Conservation (phyloP, 2,329 filamentous ascomycete species). For the Stachybotrys echinatus region DNA sequence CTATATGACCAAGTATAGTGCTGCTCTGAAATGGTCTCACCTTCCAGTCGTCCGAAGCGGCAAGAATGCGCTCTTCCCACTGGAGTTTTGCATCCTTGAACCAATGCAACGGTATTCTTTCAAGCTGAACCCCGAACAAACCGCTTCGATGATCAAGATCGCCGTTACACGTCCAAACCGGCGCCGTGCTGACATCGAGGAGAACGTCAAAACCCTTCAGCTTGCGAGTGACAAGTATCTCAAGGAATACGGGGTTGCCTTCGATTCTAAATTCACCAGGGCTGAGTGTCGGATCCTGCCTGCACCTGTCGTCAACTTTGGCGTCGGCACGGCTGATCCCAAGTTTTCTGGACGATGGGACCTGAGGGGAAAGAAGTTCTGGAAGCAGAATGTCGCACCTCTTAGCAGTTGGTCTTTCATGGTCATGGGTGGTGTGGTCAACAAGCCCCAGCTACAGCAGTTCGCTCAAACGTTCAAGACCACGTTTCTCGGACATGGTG, state of each 20-base stretch:
- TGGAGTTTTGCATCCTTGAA: conserved; percentile 52
- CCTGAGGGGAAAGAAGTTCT: conserved; percentile 72
- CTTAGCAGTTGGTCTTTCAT: conserved; percentile 74
- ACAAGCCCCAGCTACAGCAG: conserved; percentile 24
- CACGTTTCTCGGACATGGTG: conserved; percentile 46
- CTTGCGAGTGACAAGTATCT: conserved; percentile 69
- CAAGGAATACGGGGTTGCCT: conserved; percentile 65
- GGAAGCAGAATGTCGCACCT: conserved; percentile 53
- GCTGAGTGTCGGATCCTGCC: conserved; percentile 67
- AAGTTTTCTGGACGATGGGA: conserved; percentile 77
- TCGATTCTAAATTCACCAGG: conserved; percentile 58
- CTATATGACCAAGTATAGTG: conserved; percentile 49
- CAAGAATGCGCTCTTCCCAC: conserved; percentile 50
- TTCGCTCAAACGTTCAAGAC: conserved; percentile 37
- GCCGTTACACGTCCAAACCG: conserved; percentile 71
- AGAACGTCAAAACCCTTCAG: conserved; percentile 51
- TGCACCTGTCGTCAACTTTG: conserved; percentile 68
- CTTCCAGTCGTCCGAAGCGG: conserved; percentile 56
- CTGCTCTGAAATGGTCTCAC: conserved; percentile 37
- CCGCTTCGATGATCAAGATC: conserved; percentile 85
- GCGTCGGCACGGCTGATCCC: conserved; percentile 51
- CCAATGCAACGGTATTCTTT: conserved; percentile 56
- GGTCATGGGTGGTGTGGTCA: conserved; percentile 52
- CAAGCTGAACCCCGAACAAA: conserved; percentile 61
- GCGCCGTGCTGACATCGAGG: conserved; percentile 61